phyloP scores from a whole-genome alignment of 2,329 filamentous ascomycete species.

The Cladosporium sphaerospermum region DNA sequence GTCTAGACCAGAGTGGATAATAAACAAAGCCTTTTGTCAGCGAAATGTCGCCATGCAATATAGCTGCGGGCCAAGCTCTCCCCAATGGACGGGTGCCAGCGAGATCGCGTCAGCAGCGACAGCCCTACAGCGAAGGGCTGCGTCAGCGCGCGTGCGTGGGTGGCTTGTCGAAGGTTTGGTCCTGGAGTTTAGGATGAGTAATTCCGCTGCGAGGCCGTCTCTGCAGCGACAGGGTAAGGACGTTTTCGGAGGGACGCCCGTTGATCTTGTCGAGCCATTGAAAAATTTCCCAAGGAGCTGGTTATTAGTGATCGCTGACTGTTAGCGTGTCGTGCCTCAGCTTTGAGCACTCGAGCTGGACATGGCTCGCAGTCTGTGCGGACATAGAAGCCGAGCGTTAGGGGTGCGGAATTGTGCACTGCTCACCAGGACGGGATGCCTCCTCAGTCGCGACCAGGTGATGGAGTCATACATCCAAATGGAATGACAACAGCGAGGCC shows the following conservation, averaged over 20 bases:
- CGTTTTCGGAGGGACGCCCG: neutral
- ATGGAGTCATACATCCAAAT: neutral
- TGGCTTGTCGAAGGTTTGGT: slow-evolving; percentile 4
- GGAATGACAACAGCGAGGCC: neutral
- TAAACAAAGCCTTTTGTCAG: no score
- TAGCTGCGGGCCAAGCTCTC: no score
- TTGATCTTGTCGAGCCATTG: neutral
- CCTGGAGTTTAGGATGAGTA: slow-evolving; percentile 6
- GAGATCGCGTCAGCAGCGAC: no score
- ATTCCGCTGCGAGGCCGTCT: neutral
- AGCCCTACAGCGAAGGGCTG: no score
- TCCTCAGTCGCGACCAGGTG: neutral
- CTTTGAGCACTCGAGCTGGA: neutral
- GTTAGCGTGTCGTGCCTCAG: no score
- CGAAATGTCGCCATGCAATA: no score
- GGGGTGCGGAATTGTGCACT: no score
- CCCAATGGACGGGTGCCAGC: no score
- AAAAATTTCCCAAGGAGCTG: neutral
- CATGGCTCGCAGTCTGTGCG: neutral
- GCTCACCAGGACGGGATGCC: no score
- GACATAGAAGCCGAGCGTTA: neutral
- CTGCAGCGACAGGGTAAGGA: neutral
- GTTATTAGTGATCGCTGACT: neutral
- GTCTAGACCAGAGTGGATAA: no score
- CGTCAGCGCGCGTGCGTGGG: slow-evolving; percentile 6